Evolutionary conservation across 345 rosid genomes (phyloP), one percentile per base, ranked within the genome.

Genomic region (Linum lewisii): DNA sequence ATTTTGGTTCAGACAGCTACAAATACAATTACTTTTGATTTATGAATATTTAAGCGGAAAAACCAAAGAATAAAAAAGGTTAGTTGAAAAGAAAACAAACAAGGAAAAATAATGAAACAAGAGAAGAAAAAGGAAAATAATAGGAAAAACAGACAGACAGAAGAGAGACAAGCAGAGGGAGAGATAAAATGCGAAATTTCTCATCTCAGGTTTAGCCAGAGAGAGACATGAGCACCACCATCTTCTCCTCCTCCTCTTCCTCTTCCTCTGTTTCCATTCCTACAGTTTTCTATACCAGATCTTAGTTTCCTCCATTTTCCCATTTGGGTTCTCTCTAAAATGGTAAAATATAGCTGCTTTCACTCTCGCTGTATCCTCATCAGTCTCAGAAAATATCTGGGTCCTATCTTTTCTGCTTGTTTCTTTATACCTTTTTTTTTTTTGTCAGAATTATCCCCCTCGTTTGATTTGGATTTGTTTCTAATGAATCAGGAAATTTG

Each of bases 291-390:
- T 75, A 75, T 62, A 66, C 77, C 77, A 82, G 96, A 91, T 91
- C 98, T 88, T 91, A 82, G 72, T 38, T 76, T 72, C 72, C 64
- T 76, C 72, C 76, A 73, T 67, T 81, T 79, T 44, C 75, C 80
- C 75, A 68, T 76, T 85, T 77, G 85, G 82, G 81, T 79, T 75
- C 67, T 77, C 73, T 66, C 65, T 79, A 51, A 57, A 50, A 66
- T 66, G 91, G 95, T 88, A 82, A 82, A 81, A 62, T 61, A 73
- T 37, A 66, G 68, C 21, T 20, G 68, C 66, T 62, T 44, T 64
- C 22, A 54, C 57, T 58, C 64, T 57, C 24, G 19, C 15, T 54
- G 54, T 57, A 24, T 61, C 66, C 63, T 76, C 75, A 75, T 72
- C 79, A 55, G 62, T 73, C 56, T 62, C 42, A 7, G 65, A 34